phyloP scores from a whole-genome alignment of 2,329 filamentous ascomycete species.

The Trichoderma citrinoviride region DNA sequence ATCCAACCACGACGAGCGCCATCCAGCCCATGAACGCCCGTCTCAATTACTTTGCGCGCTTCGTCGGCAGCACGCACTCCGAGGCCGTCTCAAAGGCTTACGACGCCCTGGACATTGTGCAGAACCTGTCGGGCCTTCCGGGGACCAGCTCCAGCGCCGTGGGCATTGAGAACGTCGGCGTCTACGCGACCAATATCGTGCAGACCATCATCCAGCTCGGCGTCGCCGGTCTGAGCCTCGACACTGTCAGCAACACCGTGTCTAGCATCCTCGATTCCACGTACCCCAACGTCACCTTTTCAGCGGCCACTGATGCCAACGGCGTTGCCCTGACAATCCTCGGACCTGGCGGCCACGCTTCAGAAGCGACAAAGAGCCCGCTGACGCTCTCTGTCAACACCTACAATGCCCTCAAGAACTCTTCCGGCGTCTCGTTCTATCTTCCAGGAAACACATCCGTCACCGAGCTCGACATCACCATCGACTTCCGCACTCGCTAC shows the following conservation, averaged over 20 bases:
- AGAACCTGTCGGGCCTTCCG: conserved; percentile 16
- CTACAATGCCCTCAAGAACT: conserved; percentile 21
- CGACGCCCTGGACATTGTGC: conserved; percentile 20
- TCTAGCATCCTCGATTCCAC: conserved; percentile 18
- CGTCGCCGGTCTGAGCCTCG: conserved; percentile 17
- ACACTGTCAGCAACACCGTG: conserved; percentile 18
- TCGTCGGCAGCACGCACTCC: conserved; percentile 20
- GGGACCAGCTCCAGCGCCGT: conserved; percentile 21
- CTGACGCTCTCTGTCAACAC: conserved; percentile 21
- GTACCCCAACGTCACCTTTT: conserved; percentile 22
- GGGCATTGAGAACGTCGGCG: conserved; percentile 24
- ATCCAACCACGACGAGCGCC: conserved; percentile 22
- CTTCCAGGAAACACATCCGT: conserved; percentile 23
- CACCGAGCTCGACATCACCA: conserved; percentile 24
- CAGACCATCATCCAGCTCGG: conserved; percentile 23
- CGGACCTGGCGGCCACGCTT: conserved; percentile 24
- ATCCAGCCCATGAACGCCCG: conserved; percentile 26
- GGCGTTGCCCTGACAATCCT: conserved; percentile 23
- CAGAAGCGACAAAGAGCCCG: conserved; percentile 22
- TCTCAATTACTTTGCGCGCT: conserved; percentile 24
- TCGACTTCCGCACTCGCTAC: conserved; percentile 24
- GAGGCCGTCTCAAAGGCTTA: conserved; percentile 24
- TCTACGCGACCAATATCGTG: conserved; percentile 24
- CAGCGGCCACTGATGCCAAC: conserved; percentile 8
- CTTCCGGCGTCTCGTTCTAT: conserved; percentile 18